Evolutionary conservation across 768 basidiomycete species (phyloP).

Genomic region (Steccherinum ochraceum): DNA sequence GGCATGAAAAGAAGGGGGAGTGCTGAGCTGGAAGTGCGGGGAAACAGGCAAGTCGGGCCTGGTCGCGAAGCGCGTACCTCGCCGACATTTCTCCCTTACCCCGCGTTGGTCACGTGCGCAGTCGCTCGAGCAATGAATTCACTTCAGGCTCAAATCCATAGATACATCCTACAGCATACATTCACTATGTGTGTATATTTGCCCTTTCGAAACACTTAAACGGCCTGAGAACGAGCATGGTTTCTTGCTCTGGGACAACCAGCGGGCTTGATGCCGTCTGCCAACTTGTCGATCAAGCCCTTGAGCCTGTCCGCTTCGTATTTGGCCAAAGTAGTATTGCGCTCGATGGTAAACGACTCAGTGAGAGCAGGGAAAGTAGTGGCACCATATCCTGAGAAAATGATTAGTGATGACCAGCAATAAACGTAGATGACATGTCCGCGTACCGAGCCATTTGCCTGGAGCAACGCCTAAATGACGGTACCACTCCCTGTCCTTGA

Average conservation of each 20-base stretch:
- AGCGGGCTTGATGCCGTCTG: conserved; percentile 7
- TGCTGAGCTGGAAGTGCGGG: conserved; percentile 5
- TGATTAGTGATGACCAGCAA: background rate
- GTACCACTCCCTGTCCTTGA: conserved; percentile 83
- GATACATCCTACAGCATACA: background rate
- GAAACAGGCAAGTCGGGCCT: conserved; percentile 4
- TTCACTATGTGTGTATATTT: no score
- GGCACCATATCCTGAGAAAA: conserved; percentile 63
- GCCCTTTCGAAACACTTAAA: no score
- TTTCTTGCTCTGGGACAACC: no score
- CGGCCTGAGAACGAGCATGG: no score
- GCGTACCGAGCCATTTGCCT: conserved; percentile 73
- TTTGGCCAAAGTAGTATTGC: conserved; percentile 52
- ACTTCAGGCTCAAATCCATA: background rate
- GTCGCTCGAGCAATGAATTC: no score
- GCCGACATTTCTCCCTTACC: background rate
- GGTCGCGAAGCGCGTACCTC: background rate
- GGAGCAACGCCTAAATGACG: conserved; percentile 81
- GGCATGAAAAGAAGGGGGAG: conserved; percentile 1
- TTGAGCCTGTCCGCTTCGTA: conserved; percentile 54
- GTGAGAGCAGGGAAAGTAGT: conserved; percentile 78
- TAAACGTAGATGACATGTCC: background rate
- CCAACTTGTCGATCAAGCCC: conserved; percentile 35
- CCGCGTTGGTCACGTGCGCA: background rate
- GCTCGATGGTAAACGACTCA: conserved; percentile 68